These are phyloP conservation scores for Colletotrichum sansevieriae DNA, from an alignment of 2,329 filamentous ascomycete species.

Conservation along the genomic window DNA sequence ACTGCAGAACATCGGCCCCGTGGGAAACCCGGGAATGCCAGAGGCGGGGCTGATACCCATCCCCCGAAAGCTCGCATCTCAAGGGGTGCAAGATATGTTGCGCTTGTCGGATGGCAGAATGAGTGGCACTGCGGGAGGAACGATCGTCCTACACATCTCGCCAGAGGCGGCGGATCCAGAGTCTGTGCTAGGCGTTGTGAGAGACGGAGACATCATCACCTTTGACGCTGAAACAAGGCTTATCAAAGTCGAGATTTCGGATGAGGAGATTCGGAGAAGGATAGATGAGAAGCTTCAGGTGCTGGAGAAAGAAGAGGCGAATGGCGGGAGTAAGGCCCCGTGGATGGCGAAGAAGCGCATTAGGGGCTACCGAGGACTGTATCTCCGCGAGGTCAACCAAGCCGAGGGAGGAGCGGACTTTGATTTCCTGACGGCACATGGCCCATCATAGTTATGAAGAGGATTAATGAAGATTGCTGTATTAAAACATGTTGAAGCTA, in stretches of 20 bases:
- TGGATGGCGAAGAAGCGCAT: conserved; percentile 55
- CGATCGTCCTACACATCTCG: conserved; percentile 88
- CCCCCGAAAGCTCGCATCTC: conserved; percentile 82
- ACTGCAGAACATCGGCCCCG: conserved; percentile 89
- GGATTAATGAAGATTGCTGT: background rate
- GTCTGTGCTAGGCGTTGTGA: conserved; percentile 82
- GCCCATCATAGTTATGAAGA: conserved; percentile 7
- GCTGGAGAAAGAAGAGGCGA: conserved; percentile 52
- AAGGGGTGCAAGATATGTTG: conserved; percentile 82
- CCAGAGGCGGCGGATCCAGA: conserved; percentile 84
- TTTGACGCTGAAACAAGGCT: conserved; percentile 80
- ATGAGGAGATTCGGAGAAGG: conserved; percentile 76
- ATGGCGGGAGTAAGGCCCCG: conserved; percentile 45
- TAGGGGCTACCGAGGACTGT: conserved; percentile 71
- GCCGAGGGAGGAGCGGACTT: conserved; percentile 72
- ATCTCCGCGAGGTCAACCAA: conserved; percentile 71
- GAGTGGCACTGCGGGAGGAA: conserved; percentile 87
- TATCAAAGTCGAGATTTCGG: conserved; percentile 69
- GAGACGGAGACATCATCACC: conserved; percentile 81
- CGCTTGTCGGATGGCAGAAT: conserved; percentile 90
- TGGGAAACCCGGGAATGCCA: conserved; percentile 93
- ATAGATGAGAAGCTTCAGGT: conserved; percentile 65
- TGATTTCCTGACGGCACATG: conserved; percentile 67
- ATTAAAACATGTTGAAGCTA: conserved; percentile 1
- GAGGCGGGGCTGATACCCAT: conserved; percentile 77